A percentile compares a stretch with the other conserved stretches of the same genome.
phyloP scores from a whole-genome alignment of 2,329 filamentous ascomycete species.

The Penicillium sp. region DNA sequence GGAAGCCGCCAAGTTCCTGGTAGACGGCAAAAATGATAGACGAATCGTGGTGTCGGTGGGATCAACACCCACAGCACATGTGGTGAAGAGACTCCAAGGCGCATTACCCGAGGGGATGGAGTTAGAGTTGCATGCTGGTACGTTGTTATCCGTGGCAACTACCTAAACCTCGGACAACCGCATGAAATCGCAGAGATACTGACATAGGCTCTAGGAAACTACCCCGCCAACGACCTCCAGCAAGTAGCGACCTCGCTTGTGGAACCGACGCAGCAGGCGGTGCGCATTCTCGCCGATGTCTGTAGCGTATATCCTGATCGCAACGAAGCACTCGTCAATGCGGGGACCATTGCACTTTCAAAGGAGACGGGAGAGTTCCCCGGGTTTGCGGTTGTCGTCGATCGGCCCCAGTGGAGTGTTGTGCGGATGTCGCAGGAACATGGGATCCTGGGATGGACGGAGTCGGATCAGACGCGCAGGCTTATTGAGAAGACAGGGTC shows the following conservation, averaged over 20 bases:
- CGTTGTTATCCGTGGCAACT: neutral
- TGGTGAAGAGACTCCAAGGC: conserved; percentile 14
- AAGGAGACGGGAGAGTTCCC: conserved; percentile 70
- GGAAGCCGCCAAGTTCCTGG: conserved; percentile 10
- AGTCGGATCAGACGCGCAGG: conserved; percentile 32
- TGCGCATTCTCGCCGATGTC: conserved; percentile 64
- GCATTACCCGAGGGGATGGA: conserved; percentile 12
- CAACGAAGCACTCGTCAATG: conserved; percentile 66
- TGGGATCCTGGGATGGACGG: conserved; percentile 62
- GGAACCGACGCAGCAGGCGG: conserved; percentile 25
- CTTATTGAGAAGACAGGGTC: conserved; percentile 41
- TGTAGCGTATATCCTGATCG: conserved; percentile 61
- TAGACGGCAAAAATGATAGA: neutral
- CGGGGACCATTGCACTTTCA: conserved; percentile 66
- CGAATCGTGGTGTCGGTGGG: conserved; percentile 23
- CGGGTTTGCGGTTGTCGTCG: conserved; percentile 65
- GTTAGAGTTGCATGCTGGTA: conserved; percentile 21
- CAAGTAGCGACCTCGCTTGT: conserved; percentile 68
- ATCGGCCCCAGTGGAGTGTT: conserved; percentile 60
- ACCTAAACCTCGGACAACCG: neutral
- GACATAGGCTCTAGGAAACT: conserved; percentile 35
- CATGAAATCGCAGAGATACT: neutral
- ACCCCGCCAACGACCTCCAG: conserved; percentile 72
- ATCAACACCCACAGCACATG: conserved; percentile 27
- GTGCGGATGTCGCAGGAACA: conserved; percentile 76